Percentiles rank a stretch among this genome's conserved stretches.
phyloP scores from a whole-genome alignment of 2,329 filamentous ascomycete genomes.

The Neopestalotiopsis rosae region DNA sequence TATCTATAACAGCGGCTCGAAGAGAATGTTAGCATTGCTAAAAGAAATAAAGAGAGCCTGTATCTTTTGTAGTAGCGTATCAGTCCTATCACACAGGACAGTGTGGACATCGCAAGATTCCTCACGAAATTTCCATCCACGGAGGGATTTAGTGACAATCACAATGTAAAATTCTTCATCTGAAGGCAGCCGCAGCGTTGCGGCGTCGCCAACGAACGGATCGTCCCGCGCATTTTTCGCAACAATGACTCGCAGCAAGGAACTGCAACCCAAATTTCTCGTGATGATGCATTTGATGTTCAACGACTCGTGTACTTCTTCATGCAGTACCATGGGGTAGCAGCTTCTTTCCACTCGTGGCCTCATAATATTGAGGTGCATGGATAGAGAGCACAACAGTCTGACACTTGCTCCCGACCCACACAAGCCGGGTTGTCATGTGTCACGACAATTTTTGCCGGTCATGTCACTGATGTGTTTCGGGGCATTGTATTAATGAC shows the following conservation, averaged over 20 bases:
- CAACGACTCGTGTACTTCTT: conserved; percentile 3
- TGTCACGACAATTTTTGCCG: background rate
- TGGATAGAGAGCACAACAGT: conserved; percentile 1
- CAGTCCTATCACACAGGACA: background rate
- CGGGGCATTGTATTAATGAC: background rate
- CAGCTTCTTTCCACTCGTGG: background rate
- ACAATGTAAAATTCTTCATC: background rate
- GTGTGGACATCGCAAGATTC: background rate
- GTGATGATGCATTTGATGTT: conserved; percentile 8
- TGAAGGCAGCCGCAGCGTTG: background rate
- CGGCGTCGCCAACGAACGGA: background rate
- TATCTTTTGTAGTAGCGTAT: background rate
- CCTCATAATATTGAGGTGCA: background rate
- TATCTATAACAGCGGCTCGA: too few relatives aligned
- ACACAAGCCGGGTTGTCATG: conserved; percentile 8
- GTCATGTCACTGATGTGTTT: background rate
- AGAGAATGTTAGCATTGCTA: background rate
- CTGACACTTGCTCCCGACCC: background rate
- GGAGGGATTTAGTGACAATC: background rate
- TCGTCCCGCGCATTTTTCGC: background rate
- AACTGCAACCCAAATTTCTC: conserved; percentile 7
- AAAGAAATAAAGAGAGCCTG: background rate
- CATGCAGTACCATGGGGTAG: background rate
- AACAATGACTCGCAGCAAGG: background rate
- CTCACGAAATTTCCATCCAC: background rate